Evolutionary conservation across 169 alveolate genomes (phyloP).

Genomic region (Eimeria falciformis): DNA sequence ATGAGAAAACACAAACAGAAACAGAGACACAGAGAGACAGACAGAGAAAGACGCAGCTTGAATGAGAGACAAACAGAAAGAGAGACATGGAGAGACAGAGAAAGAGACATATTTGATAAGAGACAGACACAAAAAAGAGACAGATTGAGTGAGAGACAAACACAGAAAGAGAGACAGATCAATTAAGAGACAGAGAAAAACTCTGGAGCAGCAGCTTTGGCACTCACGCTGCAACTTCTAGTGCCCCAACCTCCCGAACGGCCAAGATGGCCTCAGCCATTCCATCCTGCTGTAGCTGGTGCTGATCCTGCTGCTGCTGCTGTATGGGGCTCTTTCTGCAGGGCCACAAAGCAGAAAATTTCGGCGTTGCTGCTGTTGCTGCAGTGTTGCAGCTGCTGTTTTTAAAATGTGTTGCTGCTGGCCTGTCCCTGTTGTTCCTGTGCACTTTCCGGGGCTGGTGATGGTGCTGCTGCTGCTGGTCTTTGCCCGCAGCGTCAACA

Average conservation of each 20-base stretch:
- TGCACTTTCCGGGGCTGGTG: no score
- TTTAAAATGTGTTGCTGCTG: no score
- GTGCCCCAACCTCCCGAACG: conserved; percentile 47
- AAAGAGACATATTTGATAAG: no score
- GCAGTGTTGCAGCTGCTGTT: conserved; percentile 16
- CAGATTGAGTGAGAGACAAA: no score
- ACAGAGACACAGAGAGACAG: no score
- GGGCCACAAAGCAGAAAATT: neutral
- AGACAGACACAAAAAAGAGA: no score
- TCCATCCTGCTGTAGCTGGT: neutral
- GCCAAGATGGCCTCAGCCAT: neutral
- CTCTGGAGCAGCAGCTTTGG: neutral
- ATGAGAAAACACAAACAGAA: no score
- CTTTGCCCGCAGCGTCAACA: neutral
- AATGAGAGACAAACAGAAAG: neutral
- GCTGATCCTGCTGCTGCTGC: conserved; percentile 11
- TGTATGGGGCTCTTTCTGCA: neutral
- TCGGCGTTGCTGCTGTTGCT: neutral
- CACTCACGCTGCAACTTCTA: conserved; percentile 67
- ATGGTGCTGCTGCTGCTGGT: neutral
- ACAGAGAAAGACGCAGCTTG: no score
- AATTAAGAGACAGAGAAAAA: no score
- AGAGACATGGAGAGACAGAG: neutral
- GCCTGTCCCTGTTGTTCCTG: no score
- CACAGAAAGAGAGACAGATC: no score